Conservation (phyloP, 2,329 filamentous ascomycete genomes). For the Diaporthe helianthi region DNA sequence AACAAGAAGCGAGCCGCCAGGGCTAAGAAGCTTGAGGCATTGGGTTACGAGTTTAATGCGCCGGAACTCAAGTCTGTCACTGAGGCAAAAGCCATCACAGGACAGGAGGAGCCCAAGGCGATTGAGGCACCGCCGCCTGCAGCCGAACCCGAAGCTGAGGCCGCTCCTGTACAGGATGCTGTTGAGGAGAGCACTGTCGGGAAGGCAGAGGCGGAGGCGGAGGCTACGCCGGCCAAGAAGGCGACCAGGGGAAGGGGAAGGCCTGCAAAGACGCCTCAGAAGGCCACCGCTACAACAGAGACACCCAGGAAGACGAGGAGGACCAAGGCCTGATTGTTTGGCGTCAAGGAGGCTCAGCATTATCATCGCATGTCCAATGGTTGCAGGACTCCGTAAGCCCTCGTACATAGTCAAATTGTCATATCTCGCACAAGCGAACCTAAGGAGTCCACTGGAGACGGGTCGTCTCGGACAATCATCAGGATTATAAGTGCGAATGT, state of each 20-base stretch:
- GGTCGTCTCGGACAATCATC: conserved; percentile 34
- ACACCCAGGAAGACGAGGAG: conserved; percentile 44
- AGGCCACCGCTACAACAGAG: conserved; percentile 42
- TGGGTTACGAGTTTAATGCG: conserved; percentile 84
- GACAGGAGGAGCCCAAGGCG: conserved; percentile 42
- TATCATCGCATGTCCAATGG: conserved; percentile 6
- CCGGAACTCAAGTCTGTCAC: conserved; percentile 69
- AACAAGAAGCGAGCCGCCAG: conserved; percentile 72
- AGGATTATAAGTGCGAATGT: conserved; percentile 35
- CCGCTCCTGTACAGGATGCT: conserved; percentile 45
- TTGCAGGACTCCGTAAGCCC: conserved; percentile 36
- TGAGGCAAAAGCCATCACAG: conserved; percentile 46
- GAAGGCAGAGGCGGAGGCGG: conserved; percentile 40
- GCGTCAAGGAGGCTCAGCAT: conserved; percentile 12
- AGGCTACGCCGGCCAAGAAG: conserved; percentile 39
- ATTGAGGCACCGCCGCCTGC: conserved; percentile 44
- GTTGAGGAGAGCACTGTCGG: conserved; percentile 44
- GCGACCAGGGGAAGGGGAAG: conserved; percentile 28
- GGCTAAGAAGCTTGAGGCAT: conserved; percentile 75
- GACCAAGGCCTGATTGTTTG: conserved; percentile 43
- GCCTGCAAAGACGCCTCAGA: conserved; percentile 33
- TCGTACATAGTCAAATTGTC: conserved; percentile 22
- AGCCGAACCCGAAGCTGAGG: conserved; percentile 37
- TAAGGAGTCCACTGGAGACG: conserved; percentile 36
- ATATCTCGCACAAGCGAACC: conserved; percentile 33